A percentile compares a stretch with the other conserved stretches of the same genome.
phyloP scores from a whole-genome alignment of 1,139 yeast species.

The Wickerhamomyces sp. region DNA sequence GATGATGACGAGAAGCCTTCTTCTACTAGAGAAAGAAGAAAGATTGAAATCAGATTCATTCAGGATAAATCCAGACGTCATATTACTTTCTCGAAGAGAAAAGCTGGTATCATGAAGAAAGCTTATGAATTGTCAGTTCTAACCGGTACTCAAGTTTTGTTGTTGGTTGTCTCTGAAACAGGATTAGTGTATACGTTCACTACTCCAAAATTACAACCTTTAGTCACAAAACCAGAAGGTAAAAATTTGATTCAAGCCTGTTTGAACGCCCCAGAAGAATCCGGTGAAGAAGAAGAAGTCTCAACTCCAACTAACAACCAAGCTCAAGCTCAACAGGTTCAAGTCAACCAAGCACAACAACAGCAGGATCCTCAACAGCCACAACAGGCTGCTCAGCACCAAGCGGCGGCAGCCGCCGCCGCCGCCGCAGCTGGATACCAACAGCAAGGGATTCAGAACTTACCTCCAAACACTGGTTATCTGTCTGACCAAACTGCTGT shows the following conservation, averaged over 20 bases:
- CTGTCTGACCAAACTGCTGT: conserved; percentile 49
- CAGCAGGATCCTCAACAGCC: conserved; percentile 28
- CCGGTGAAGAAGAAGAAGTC: conserved; percentile 54
- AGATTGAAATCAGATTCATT: conserved; percentile 93
- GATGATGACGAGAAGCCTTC: conserved; percentile 74
- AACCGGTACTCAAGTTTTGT: conserved; percentile 93
- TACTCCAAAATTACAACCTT: conserved; percentile 95
- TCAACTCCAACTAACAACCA: conserved; percentile 22
- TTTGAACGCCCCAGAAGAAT: conserved; percentile 86
- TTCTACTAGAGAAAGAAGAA: conserved; percentile 79
- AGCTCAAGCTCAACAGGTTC: conserved; percentile 16
- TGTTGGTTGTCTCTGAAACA: conserved; percentile 93
- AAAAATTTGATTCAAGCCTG: conserved; percentile 96
- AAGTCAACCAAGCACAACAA: conserved; percentile 22
- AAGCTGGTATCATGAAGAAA: conserved; percentile 98
- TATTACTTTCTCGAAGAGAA: conserved; percentile 94
- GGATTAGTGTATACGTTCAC: conserved; percentile 98
- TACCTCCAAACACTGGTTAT: conserved; percentile 47
- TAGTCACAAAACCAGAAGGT: conserved; percentile 96
- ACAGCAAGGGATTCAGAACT: conserved; percentile 28
- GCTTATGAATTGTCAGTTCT: conserved; percentile 94
- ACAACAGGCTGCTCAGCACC: conserved; percentile 13
- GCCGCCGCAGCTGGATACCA: conserved; percentile 19
- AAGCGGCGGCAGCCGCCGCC: conserved; percentile 2
- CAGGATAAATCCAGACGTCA: conserved; percentile 97